phyloP scores from a whole-genome alignment of 441 rosid species.

The Gossypium aridum region DNA sequence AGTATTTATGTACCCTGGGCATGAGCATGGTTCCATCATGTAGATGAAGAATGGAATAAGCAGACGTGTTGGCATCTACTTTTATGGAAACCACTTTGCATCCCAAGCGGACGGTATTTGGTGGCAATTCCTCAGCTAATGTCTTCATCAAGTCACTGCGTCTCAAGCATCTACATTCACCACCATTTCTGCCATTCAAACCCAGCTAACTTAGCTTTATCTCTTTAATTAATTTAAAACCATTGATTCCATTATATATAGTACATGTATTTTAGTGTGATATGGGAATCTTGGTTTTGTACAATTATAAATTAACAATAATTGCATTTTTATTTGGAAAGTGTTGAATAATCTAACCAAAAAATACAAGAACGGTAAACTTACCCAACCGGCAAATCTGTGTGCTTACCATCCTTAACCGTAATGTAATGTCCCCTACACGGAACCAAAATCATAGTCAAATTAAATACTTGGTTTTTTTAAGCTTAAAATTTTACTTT shows the following conservation, averaged over 20 bases:
- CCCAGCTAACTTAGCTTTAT: neutral
- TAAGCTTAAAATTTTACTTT: no score
- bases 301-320: no score
- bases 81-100: conserved; percentile 25
- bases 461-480: no score
- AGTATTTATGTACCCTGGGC: conserved; percentile 32
- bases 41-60: conserved; percentile 32
- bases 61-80: conserved; percentile 22
- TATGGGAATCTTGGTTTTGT: no score
- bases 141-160: conserved; percentile 36
- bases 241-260: no score
- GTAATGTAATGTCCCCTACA: neutral
- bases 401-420: neutral
- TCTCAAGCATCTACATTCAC: conserved; percentile 41
- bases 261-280: no score
- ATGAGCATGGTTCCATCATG: conserved; percentile 26
- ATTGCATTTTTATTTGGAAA: neutral
- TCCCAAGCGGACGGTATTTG: conserved; percentile 31
- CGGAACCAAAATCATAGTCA: neutral
- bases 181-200: neutral
- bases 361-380: neutral
- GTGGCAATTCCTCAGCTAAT: conserved; percentile 38
- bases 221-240: neutral
- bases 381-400: neutral
- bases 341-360: neutral